Conservation (phyloP, 2,329 filamentous ascomycete genomes). For the Lasiodiplodia theobromae region DNA sequence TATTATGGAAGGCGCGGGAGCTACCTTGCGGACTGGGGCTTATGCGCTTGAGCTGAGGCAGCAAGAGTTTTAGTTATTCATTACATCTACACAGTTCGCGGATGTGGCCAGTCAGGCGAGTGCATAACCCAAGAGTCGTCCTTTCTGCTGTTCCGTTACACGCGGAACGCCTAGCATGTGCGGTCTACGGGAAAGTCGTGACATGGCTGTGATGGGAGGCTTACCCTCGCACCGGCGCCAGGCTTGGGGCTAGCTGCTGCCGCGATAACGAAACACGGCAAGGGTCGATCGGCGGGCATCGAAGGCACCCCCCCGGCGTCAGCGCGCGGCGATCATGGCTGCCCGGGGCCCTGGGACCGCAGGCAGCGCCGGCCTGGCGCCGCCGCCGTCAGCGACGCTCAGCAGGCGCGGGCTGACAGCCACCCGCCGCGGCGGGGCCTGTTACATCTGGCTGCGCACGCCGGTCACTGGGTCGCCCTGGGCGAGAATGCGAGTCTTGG, state of each 20-base stretch:
- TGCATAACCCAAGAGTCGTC: conserved; percentile 42
- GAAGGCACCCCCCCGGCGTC: not conserved
- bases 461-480: conserved; percentile 3
- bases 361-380: conserved; percentile 4
- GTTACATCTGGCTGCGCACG: conserved; percentile 12
- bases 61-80: conserved; percentile 29
- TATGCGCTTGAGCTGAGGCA: conserved; percentile 31
- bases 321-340: conserved; percentile 21
- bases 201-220: conserved; percentile 31
- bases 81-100: conserved; percentile 29
- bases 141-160: conserved; percentile 38
- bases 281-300: conserved; percentile 27
- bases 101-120: conserved; percentile 26
- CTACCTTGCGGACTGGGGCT: conserved; percentile 29
- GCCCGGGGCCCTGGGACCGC: conserved; percentile 12
- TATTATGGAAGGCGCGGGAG: conserved; percentile 28
- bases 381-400: conserved; percentile 27
- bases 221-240: conserved; percentile 30
- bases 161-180: conserved; percentile 43
- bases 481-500: conserved; percentile 15
- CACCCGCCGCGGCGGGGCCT: conserved; percentile 13
- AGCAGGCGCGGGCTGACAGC: conserved; percentile 23
- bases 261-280: conserved; percentile 30
- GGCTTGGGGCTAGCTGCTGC: conserved; percentile 28
- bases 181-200: conserved; percentile 34